Conservation (phyloP, 2,329 filamentous ascomycete species). For the Laburnicola sp. region DNA sequence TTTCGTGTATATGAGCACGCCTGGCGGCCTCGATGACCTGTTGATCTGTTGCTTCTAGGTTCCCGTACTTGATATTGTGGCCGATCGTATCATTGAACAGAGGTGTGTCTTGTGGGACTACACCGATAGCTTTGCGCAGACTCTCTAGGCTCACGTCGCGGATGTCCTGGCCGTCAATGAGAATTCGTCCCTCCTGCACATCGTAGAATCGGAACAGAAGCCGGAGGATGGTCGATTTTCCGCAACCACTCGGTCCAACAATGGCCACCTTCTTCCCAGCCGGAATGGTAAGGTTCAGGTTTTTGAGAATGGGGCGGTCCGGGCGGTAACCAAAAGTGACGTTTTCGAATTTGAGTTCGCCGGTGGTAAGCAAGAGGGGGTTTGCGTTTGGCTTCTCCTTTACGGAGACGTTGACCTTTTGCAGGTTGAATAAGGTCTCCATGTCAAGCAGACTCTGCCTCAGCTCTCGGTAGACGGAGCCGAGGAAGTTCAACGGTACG, state of each 20-base stretch:
- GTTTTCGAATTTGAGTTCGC: constrained; percentile 92
- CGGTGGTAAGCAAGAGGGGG: constrained; percentile 72
- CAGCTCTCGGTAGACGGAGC: constrained; percentile 95
- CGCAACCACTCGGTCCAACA: constrained; percentile 92
- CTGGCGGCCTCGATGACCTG: constrained; percentile 76
- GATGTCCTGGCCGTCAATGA: constrained; percentile 92
- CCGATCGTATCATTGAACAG: constrained; percentile 96
- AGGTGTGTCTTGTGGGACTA: constrained; percentile 95
- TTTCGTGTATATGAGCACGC: constrained; percentile 79
- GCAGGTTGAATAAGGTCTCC: constrained; percentile 96
- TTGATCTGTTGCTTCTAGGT: constrained; percentile 73
- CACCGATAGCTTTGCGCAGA: constrained; percentile 81
- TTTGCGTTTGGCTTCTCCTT: constrained; percentile 75
- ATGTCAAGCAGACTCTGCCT: constrained; percentile 94
- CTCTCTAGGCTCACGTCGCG: constrained; percentile 80
- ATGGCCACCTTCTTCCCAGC: constrained; percentile 95
- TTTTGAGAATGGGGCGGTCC: constrained; percentile 82
- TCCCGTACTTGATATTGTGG: constrained; percentile 93
- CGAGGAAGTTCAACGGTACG: constrained; percentile 94
- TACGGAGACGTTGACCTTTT: constrained; percentile 91
- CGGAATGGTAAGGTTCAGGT: constrained; percentile 85
- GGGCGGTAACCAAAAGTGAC: constrained; percentile 91
- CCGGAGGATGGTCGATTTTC: constrained; percentile 90
- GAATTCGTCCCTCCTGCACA: constrained; percentile 77
- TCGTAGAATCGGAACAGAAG: constrained; percentile 96